These are phyloP conservation scores for Colletotrichum camelliae DNA, from an alignment of 2,329 filamentous ascomycete species.

Conservation along the genomic window DNA sequence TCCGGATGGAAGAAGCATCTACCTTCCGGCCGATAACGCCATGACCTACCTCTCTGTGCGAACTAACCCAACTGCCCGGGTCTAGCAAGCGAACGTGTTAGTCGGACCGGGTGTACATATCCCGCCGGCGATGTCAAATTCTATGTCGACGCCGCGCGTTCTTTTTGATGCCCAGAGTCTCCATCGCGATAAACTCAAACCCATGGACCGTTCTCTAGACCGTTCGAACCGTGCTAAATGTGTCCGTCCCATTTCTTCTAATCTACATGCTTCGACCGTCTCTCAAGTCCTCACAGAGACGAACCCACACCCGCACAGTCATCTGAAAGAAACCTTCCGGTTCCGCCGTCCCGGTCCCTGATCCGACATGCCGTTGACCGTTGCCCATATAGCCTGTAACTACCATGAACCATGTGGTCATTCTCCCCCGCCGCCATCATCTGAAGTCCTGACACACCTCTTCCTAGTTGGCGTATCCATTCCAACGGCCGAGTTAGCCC, in stretches of 20 bases:
- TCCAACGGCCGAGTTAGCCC: background rate
- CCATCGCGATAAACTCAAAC: background rate
- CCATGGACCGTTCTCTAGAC: background rate
- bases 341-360: conserved; percentile 7
- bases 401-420: background rate
- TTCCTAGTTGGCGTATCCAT: background rate
- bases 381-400: background rate
- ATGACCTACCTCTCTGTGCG: background rate
- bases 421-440: background rate
- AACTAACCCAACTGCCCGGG: background rate
- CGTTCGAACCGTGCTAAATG: background rate
- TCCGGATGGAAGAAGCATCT: background rate
- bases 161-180: background rate
- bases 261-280: conserved; percentile 4
- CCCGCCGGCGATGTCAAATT: background rate
- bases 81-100: background rate
- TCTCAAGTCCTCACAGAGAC: background rate
- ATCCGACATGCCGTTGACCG: background rate
- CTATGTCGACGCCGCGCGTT: background rate
- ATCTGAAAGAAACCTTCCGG: conserved; percentile 1
- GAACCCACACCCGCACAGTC: background rate
- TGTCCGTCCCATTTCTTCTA: background rate
- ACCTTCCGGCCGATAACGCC: background rate
- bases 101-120: background rate
- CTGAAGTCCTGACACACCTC: background rate